Base-by-base conservation (phyloP, 345 rosid genomes). In the Leavenworthia alabamica region DNA sequence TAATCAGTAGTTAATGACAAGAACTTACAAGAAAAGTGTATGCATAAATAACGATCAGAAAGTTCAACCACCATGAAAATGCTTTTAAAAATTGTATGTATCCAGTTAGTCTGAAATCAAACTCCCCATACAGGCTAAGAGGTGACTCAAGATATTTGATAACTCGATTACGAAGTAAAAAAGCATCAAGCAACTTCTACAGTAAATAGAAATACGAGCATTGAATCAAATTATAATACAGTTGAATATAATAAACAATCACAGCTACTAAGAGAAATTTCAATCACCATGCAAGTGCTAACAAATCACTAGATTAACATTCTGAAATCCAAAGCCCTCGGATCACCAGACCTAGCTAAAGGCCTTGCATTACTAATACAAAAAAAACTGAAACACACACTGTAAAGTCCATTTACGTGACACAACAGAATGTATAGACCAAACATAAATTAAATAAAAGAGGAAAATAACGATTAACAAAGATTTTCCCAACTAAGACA, bases 231-330 rank as follows among this genome's bases (percentile, higher is more conserved):
- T 48, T 20, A 67, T 33, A 13, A 47, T 28, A 48, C 29, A 16
- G 46, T 33, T 16, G 5, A 19, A 39, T 19, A 56, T 39, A 56
- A 27, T 8, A 5, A 35, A 44, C 6, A 16, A 46, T 37, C 44
- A 45, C 19, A 7, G 16, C 45, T 41, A 27, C 43, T 13, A 41
- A 33, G 23, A 51, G 37, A 40, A 24, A 8, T 24, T 60, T 24
- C 55, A 16, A 68, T 50, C 60, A 59, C 28, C 15, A 50, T 31
- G 44, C 45, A 50, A 33, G 3, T 50, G 47, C 50, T n/a, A n/a
- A n/a, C n/a, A n/a, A n/a, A n/a, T n/a, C n/a, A n/a, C n/a, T n/a
- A n/a, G n/a, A n/a, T n/a, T n/a, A n/a, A n/a, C n/a, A n/a, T n/a
- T n/a, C n/a, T n/a, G n/a, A n/a, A n/a, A n/a, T n/a, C n/a, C n/a